Conservation (phyloP, 1,284 basidiomycete species). For the Athelia psychrophila region DNA sequence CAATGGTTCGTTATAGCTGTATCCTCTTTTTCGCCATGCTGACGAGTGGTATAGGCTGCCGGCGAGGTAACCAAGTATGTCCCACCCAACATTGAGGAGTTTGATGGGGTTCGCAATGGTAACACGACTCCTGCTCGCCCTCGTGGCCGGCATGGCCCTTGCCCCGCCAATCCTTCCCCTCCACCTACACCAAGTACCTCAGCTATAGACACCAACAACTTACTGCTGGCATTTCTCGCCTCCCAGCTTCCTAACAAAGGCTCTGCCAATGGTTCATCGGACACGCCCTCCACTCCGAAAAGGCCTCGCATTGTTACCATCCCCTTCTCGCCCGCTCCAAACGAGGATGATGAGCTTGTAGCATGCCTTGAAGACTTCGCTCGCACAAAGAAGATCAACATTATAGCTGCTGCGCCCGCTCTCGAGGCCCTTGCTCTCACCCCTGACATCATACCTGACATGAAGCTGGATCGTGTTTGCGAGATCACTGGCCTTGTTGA, state of each 20-base stretch:
- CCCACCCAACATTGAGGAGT: constrained; percentile 3
- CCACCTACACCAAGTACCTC: background rate
- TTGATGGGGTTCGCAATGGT: constrained; percentile 4
- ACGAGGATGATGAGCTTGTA: background rate
- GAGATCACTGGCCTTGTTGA: background rate
- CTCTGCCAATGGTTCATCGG: background rate
- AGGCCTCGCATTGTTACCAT: background rate
- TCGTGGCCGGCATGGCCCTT: background rate
- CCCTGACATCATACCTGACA: background rate
- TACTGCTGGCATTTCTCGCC: background rate
- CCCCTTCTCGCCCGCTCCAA: background rate
- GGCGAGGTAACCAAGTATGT: constrained; percentile 3
- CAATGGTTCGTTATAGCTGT: background rate
- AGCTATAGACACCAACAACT: background rate
- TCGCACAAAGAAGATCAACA: background rate
- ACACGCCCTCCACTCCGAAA: no score
- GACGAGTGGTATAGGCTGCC: background rate
- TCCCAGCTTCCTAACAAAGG: background rate
- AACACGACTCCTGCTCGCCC: background rate
- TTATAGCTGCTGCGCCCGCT: background rate
- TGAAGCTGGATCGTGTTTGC: background rate
- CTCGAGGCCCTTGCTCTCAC: background rate
- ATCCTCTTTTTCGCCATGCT: background rate
- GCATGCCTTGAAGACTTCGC: background rate
- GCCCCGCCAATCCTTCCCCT: background rate